These are phyloP conservation scores for Phaffia australis DNA, from an alignment of 768 basidiomycete genomes.

Conservation along the genomic window DNA sequence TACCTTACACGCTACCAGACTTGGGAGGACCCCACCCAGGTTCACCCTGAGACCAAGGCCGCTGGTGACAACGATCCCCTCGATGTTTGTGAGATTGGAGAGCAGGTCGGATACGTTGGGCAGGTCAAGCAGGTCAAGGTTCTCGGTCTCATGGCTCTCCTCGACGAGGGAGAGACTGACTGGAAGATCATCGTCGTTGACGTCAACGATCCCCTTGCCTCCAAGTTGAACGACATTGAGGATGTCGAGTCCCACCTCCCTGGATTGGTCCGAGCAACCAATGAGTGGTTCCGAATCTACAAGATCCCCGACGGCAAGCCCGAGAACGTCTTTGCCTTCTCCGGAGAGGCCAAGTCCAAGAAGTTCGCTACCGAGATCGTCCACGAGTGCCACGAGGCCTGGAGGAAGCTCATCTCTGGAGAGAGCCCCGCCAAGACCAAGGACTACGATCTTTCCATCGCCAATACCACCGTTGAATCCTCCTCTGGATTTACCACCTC, in stretches of 20 bases:
- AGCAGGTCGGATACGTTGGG: slow-evolving; percentile 91
- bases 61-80: slow-evolving; percentile 98
- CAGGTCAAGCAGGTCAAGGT: slow-evolving; percentile 99
- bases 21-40: slow-evolving; percentile 85
- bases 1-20: slow-evolving; percentile 50
- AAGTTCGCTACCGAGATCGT: slow-evolving; percentile 99
- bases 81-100: slow-evolving; percentile 99
- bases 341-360: slow-evolving; percentile 99
- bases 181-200: slow-evolving; percentile 99
- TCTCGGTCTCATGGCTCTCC: slow-evolving; percentile 97
- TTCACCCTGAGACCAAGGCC: slow-evolving; percentile 94
- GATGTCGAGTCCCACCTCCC: slow-evolving; percentile 97
- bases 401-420: slow-evolving; percentile 82
- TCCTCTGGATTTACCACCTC: slow-evolving; percentile 63
- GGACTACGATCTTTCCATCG: slow-evolving; percentile 66
- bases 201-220: slow-evolving; percentile 84
- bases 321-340: slow-evolving; percentile 92
- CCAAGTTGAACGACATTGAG: slow-evolving; percentile 96
- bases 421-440: slow-evolving; percentile 61
- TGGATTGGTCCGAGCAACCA: slow-evolving; percentile 84
- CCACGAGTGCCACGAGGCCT: slow-evolving; percentile 96
- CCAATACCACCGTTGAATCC: slow-evolving; percentile 64
- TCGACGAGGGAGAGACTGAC: slow-evolving; percentile 99
- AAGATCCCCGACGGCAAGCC: slow-evolving; percentile 42
- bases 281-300: slow-evolving; percentile 83